Conservation (phyloP, 1,284 basidiomycete species). For the Hymenochaete sp. region DNA sequence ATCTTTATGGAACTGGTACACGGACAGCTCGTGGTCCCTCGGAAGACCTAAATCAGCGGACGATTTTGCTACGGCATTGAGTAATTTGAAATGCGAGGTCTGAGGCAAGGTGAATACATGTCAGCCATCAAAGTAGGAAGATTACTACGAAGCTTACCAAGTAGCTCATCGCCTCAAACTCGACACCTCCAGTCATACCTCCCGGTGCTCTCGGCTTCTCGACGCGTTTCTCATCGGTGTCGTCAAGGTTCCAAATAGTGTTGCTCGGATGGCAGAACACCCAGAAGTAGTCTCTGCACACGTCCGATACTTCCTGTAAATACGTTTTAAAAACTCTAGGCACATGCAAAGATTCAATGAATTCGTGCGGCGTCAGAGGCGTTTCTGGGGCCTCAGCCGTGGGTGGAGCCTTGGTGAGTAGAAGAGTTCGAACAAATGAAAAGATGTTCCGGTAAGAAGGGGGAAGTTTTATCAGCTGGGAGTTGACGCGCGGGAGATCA, state of each 20-base stretch:
- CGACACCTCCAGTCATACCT: conserved; percentile 97
- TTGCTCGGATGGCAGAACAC: conserved; percentile 97
- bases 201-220: conserved; percentile 92
- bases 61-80: conserved; percentile 67
- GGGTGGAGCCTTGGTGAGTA: conserved; percentile 69
- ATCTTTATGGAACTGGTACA: conserved; percentile 73
- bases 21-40: conserved; percentile 62
- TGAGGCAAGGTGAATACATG: conserved; percentile 26
- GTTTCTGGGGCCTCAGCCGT: conserved; percentile 56
- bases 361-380: conserved; percentile 73
- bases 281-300: conserved; percentile 97
- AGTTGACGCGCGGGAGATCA: conserved; percentile 30
- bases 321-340: conserved; percentile 88
- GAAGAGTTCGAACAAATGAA: conserved; percentile 58
- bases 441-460: conserved; percentile 63
- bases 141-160: conserved; percentile 48
- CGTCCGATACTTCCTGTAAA: conserved; percentile 79
- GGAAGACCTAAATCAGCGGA: conserved; percentile 57
- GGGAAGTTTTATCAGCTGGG: conserved; percentile 53
- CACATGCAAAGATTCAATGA: conserved; percentile 78
- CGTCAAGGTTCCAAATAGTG: conserved; percentile 74
- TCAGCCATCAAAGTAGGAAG: conserved; percentile 2
- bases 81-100: conserved; percentile 77
- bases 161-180: conserved; percentile 95
- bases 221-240: conserved; percentile 76